phyloP scores from a whole-genome alignment of 768 basidiomycete species.

The Trametes villosa region DNA sequence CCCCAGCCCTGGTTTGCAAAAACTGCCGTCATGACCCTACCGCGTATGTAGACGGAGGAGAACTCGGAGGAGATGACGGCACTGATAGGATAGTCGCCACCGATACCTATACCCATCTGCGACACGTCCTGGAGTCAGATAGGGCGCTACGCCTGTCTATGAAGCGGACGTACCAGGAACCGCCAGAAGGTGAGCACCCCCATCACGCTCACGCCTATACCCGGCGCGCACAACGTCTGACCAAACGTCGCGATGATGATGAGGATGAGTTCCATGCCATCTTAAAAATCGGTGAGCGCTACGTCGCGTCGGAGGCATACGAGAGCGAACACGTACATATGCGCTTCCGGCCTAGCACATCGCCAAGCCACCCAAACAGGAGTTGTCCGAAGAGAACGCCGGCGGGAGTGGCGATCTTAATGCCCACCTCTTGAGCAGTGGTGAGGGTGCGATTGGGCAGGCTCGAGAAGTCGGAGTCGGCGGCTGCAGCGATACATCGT shows the following conservation, averaged over 20 bases:
- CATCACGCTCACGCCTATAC: constrained; percentile 44
- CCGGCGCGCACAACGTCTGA: constrained; percentile 44
- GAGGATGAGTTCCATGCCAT: constrained; percentile 48
- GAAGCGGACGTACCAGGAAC: constrained; percentile 40
- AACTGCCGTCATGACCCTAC: constrained; percentile 54
- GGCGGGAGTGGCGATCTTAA: constrained; percentile 48
- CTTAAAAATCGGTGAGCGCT: constrained; percentile 26
- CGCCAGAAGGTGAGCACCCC: constrained; percentile 51
- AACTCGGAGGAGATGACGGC: constrained; percentile 55
- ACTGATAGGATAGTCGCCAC: constrained; percentile 53
- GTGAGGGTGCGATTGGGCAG: constrained; percentile 35
- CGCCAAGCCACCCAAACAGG: constrained; percentile 51
- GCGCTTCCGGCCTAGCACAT: constrained; percentile 46
- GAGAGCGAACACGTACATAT: constrained; percentile 34
- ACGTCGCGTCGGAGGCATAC: neutral
- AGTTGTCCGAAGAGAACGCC: constrained; percentile 47
- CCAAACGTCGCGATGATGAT: constrained; percentile 45
- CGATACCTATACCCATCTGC: constrained; percentile 45
- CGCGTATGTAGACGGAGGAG: constrained; percentile 49
- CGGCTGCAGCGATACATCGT: neutral
- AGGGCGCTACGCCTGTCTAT: neutral
- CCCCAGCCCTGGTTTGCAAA: constrained; percentile 52
- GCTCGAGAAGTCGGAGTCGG: neutral
- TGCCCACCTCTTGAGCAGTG: constrained; percentile 50
- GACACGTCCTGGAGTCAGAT: neutral